These are phyloP conservation scores for Tinospora cordifolia DNA, from an alignment of 164 flowering plant species.

Conservation along the genomic window DNA sequence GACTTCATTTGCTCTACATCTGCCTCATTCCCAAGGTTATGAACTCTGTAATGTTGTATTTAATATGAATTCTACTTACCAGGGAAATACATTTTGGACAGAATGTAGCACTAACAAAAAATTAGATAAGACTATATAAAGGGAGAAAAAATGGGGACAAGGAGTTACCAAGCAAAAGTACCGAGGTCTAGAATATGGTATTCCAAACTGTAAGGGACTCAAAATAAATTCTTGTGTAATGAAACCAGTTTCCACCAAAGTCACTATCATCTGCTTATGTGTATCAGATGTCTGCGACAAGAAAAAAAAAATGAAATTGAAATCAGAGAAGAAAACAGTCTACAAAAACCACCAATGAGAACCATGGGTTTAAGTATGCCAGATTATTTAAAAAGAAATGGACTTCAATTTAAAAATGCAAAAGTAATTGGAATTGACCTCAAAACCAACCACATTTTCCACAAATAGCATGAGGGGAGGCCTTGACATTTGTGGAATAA, in stretches of 20 bases:
- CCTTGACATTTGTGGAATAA: conserved; percentile 39
- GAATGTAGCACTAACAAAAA: not conserved
- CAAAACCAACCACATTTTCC: conserved; percentile 98
- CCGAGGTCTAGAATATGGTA: conserved; percentile 97
- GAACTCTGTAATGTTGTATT: too few relatives aligned
- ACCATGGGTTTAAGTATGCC: too few relatives aligned
- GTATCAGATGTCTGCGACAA: conserved; percentile 77
- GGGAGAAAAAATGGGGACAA: conserved; percentile 12
- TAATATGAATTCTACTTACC: too few relatives aligned
- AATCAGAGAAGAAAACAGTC: not conserved
- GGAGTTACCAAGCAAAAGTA: conserved; percentile 80
- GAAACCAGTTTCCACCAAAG: conserved; percentile 46
- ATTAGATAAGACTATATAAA: not conserved
- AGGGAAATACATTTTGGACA: not conserved
- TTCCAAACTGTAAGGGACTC: conserved; percentile 85
- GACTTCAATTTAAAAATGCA: not conserved
- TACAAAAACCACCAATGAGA: not conserved
- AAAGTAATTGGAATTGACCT: conserved; percentile 36
- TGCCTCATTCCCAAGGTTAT: too few relatives aligned
- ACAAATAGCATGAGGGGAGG: conserved; percentile 81
- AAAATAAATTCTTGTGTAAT: conserved; percentile 71
- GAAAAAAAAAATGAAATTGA: not conserved
- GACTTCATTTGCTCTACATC: not conserved
- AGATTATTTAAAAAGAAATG: not conserved
- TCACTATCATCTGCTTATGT: conserved; percentile 58